Conservation (phyloP, 2,329 filamentous ascomycete species). For the Mariannaea sp. region DNA sequence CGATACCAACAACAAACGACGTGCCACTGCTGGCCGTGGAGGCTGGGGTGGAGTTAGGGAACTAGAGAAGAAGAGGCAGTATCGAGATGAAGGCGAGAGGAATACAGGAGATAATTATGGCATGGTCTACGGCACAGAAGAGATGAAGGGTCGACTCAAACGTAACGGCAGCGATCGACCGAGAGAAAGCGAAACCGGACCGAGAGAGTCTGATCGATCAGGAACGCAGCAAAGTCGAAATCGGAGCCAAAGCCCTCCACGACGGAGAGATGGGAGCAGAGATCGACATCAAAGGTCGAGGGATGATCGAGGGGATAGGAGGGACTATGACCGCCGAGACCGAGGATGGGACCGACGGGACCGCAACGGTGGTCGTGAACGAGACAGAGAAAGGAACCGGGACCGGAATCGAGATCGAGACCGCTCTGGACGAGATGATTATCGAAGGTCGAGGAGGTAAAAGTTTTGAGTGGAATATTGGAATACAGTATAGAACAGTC, state of each 20-base stretch:
- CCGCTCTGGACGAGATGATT: slow-evolving; percentile 30
- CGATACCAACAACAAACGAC: slow-evolving; percentile 80
- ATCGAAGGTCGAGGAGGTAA: slow-evolving; percentile 32
- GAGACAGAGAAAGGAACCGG: slow-evolving; percentile 39
- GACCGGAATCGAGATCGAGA: slow-evolving; percentile 37
- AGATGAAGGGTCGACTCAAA: slow-evolving; percentile 60
- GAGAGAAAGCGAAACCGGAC: slow-evolving; percentile 21
- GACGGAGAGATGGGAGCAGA: slow-evolving; percentile 33
- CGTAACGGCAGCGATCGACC: slow-evolving; percentile 43
- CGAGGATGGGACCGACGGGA: slow-evolving; percentile 37
- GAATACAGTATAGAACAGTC: not conserved
- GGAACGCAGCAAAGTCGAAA: slow-evolving; percentile 27
- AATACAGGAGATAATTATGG: slow-evolving; percentile 61
- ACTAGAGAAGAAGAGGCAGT: slow-evolving; percentile 89
- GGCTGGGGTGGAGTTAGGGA: slow-evolving; percentile 91
- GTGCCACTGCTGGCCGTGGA: slow-evolving; percentile 60
- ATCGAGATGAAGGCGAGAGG: slow-evolving; percentile 68
- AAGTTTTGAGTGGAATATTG: too few species aligned
- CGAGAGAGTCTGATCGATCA: slow-evolving; percentile 17
- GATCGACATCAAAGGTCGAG: slow-evolving; percentile 34
- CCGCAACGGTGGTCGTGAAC: slow-evolving; percentile 38
- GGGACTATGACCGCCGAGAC: slow-evolving; percentile 35
- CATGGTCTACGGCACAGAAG: slow-evolving; percentile 81
- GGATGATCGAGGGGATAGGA: slow-evolving; percentile 37
- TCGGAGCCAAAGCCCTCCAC: slow-evolving; percentile 29